phyloP scores from a whole-genome alignment of 2,329 filamentous ascomycete species.

The Epichloe sp. region DNA sequence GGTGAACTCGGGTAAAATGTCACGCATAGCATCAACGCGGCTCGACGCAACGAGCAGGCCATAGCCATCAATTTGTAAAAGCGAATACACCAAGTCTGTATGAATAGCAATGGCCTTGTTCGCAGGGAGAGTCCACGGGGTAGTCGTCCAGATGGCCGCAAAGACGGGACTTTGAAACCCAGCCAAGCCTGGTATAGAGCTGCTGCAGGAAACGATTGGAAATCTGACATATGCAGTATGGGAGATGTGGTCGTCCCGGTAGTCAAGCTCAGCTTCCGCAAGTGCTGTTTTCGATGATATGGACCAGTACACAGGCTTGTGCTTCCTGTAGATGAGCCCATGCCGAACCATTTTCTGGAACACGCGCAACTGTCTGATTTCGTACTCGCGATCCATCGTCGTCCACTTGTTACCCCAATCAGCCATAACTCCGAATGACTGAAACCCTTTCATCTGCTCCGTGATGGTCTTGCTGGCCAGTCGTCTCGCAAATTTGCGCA shows the following conservation, averaged over 20 bases:
- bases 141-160: conserved; percentile 97
- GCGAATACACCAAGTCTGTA: conserved; percentile 56
- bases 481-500: conserved; percentile 50
- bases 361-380: conserved; percentile 60
- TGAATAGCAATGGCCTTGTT: conserved; percentile 83
- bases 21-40: conserved; percentile 47
- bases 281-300: conserved; percentile 66
- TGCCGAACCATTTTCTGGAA: conserved; percentile 64
- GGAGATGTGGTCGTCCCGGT: conserved; percentile 61
- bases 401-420: conserved; percentile 68
- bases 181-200: conserved; percentile 21
- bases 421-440: conserved; percentile 63
- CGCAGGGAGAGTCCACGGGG: conserved; percentile 90
- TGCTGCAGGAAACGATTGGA: conserved; percentile 40
- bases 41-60: conserved; percentile 60
- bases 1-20: conserved; percentile 35
- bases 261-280: conserved; percentile 76
- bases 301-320: conserved; percentile 81
- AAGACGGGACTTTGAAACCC: conserved; percentile 40
- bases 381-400: conserved; percentile 66
- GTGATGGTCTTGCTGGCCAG: conserved; percentile 57
- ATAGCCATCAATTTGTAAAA: conserved; percentile 44
- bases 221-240: conserved; percentile 70
- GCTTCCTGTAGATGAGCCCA: conserved; percentile 62
- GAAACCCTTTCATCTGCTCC: conserved; percentile 61